Evolutionary conservation across 2,329 filamentous ascomycete genomes (phyloP).

Genomic region (Pestalotiopsis sp.): DNA sequence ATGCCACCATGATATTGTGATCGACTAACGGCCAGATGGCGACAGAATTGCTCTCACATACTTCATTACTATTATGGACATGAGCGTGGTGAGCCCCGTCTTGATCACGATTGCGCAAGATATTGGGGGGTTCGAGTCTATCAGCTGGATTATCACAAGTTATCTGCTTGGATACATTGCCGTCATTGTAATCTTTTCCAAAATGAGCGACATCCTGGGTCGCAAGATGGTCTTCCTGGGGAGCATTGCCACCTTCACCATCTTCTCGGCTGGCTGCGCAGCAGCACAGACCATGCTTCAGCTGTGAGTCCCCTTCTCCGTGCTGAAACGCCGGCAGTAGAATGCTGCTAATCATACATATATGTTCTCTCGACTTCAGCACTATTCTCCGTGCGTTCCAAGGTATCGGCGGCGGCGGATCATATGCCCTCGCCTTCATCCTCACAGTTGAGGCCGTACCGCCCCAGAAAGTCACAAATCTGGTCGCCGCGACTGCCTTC

Average conservation of each 20-base stretch:
- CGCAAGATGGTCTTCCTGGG: conserved; percentile 45
- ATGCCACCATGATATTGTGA: too few relatives aligned
- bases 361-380: not conserved
- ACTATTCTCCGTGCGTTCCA: conserved; percentile 30
- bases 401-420: conserved; percentile 28
- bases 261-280: conserved; percentile 22
- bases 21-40: too few relatives aligned
- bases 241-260: conserved; percentile 46
- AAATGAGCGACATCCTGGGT: conserved; percentile 45
- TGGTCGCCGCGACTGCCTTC: not conserved
- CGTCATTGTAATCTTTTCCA: conserved; percentile 13
- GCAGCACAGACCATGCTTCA: conserved; percentile 18
- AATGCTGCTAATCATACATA: not conserved
- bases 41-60: not conserved
- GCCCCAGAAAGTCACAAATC: conserved; percentile 8
- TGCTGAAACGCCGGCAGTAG: not conserved
- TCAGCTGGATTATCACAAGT: conserved; percentile 18
- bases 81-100: conserved; percentile 13
- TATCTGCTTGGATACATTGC: conserved; percentile 23
- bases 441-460: conserved; percentile 10
- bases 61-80: conserved; percentile 14
- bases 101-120: conserved; percentile 17
- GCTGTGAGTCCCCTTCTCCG: conserved; percentile 13
- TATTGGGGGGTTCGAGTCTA: conserved; percentile 14
- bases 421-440: conserved; percentile 21